Percentiles rank a stretch among this genome's conserved stretches.
Evolutionary conservation across 345 rosid genomes (phyloP).

Genomic region (Reutealis trisperma): DNA sequence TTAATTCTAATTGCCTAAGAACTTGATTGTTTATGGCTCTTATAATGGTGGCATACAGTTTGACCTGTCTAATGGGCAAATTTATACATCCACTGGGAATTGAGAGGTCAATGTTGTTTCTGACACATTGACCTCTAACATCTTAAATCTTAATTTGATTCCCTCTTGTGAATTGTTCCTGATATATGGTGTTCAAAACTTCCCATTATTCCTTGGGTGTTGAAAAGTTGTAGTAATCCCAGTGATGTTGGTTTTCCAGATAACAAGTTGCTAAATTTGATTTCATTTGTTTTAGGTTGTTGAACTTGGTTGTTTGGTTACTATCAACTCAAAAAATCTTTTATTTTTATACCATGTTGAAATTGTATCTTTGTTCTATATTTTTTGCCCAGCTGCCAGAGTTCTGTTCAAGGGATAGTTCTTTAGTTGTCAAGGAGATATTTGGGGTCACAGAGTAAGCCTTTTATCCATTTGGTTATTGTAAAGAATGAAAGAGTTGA

Average conservation of each 20-base stretch:
- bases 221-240: not conserved
- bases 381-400: conserved; percentile 72
- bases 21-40: not conserved
- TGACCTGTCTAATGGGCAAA: conserved; percentile 1
- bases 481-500: not conserved
- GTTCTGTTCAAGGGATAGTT: conserved; percentile 73
- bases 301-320: not conserved
- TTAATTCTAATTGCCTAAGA: not conserved
- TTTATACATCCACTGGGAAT: not conserved
- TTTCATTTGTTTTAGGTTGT: not conserved
- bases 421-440: conserved; percentile 85
- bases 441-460: conserved; percentile 93
- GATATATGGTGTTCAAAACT: not conserved
- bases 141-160: not conserved
- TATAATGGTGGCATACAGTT: not conserved
- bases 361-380: conserved; percentile 17
- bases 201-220: not conserved
- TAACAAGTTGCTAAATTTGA: not conserved
- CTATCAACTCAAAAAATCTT: not conserved
- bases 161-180: not conserved
- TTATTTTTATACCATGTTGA: conserved; percentile 2
- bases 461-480: conserved; percentile 10
- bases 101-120: not conserved
- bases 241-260: no score
- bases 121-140: conserved; percentile 7